Evolutionary conservation across 441 rosid genomes (phyloP), one percentile per base, ranked within the genome.

Genomic region (Populus hybrid): DNA sequence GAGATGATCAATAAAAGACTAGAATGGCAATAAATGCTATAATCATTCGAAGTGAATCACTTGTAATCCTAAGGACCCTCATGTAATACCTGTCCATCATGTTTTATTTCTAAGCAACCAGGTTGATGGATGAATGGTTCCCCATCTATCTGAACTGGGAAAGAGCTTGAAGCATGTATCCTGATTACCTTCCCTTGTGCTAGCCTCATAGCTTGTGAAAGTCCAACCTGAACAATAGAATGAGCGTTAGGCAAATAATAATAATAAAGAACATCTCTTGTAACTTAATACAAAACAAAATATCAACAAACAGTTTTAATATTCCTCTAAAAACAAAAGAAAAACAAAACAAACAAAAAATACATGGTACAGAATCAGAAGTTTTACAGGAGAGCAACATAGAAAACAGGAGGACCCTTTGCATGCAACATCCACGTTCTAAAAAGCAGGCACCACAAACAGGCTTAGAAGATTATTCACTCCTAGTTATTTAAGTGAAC

Each of bases 101-200:
- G 92, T 26, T 86, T 84, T 79, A 90, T 89, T 77, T 90, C 92
- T 82, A 90, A 69, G 87, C 90, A 85, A 53, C 94, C 92, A 6
- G 94, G 90, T 81, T 90, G 89, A 69, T 87, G 91, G 70, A 90
- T 90, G 80, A 89, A 90, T n/a, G 94, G 94, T 78, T 90, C 94
- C 76, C 94, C 94, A 72, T 90, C 94, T 80, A 90, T 89, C 79
- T 90, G 94, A 73, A 90, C 89, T 26, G 94, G 94, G 76, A 87
- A 90, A 68, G 90, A 84, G 76, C 86, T 89, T 7, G 92, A 90
- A 36, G 84, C 82, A 69, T 89, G 94, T 85, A 90, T 85, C 81
- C 80, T 87, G 64, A 90, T 80, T 23, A 79, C 84, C 16, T 81
- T 82, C 45, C 94, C 94, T 69, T 90, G 94, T 61, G 94, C 94